phyloP scores from a whole-genome alignment of 257 asterid species.

The Solanum chmielewskii region DNA sequence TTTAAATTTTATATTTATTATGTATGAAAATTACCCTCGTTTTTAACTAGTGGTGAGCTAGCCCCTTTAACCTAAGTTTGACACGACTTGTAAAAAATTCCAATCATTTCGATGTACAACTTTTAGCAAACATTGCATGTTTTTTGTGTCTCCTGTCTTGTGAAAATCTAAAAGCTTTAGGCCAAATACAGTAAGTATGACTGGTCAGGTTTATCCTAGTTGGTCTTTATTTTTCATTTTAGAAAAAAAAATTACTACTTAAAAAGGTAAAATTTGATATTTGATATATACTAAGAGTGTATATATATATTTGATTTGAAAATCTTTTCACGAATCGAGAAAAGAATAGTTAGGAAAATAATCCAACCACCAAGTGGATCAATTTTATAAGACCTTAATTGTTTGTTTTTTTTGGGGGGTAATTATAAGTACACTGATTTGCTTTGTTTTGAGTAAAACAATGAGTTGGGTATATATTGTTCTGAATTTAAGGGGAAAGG shows the following conservation, averaged over 20 bases:
- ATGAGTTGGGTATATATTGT: neutral
- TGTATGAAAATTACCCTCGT: rapidly evolving
- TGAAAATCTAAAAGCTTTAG: neutral
- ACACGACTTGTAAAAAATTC: neutral
- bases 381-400: neutral
- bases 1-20: too few relatives aligned
- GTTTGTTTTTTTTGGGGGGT: neutral
- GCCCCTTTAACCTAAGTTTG: neutral
- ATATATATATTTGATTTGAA: neutral
- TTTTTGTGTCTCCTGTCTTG: neutral
- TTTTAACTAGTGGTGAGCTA: neutral
- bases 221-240: neutral
- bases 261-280: neutral
- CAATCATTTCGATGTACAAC: slow-evolving; percentile 3
- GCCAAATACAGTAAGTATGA: neutral
- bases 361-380: neutral
- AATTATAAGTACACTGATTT: too few relatives aligned
- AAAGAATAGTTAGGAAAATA: neutral
- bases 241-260: neutral
- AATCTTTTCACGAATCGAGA: neutral
- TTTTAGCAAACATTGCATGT: slow-evolving; percentile 13
- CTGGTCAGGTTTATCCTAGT: neutral
- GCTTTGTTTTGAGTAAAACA: too few relatives aligned
- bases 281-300: too few relatives aligned
- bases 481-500: neutral